These are phyloP conservation scores for Vitis rupestris DNA, from an alignment of 164 flowering plant species.

Conservation along the genomic window DNA sequence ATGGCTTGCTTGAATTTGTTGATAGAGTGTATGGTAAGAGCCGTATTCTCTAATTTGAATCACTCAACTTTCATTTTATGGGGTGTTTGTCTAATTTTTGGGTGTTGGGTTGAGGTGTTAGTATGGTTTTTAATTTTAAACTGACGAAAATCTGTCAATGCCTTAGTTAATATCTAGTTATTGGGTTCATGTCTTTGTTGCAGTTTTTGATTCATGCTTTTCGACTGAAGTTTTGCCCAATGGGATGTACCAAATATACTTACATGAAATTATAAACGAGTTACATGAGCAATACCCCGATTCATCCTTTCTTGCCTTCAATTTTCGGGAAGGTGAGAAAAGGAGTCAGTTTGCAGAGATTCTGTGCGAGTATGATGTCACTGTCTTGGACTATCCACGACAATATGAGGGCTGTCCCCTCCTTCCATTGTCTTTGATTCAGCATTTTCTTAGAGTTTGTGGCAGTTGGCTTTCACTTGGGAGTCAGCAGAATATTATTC, in stretches of 20 bases:
- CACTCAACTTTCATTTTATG: not conserved
- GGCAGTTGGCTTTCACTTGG: constrained; percentile 84
- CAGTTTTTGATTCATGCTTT: constrained; percentile 98
- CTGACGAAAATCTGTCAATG: not conserved
- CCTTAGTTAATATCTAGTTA: not conserved
- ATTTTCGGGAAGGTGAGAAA: constrained; percentile 93
- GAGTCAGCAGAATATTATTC: constrained; percentile 69
- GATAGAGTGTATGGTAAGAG: constrained; percentile 86
- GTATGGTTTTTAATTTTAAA: no score
- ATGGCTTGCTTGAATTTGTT: constrained; percentile 91
- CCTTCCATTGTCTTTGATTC: constrained; percentile 78
- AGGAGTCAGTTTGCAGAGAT: constrained; percentile 85
- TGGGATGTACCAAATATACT: constrained; percentile 74
- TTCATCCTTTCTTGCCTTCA: constrained; percentile 85
- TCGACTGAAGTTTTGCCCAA: constrained; percentile 87
- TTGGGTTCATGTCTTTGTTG: constrained; percentile 14
- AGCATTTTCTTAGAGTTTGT: constrained; percentile 84
- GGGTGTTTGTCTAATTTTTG: not conserved
- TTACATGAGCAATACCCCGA: constrained; percentile 78
- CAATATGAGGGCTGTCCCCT: constrained; percentile 97
- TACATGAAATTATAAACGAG: constrained; percentile 80
- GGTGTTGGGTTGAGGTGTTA: no score
- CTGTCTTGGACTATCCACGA: constrained; percentile 87
- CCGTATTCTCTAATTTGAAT: not conserved
- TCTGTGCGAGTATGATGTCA: constrained; percentile 80